Percentiles rank a stretch among this genome's conserved stretches.
These are phyloP conservation scores for Linanthus parryae DNA, from an alignment of 148 eudicot genomes.

Conservation along the genomic window DNA sequence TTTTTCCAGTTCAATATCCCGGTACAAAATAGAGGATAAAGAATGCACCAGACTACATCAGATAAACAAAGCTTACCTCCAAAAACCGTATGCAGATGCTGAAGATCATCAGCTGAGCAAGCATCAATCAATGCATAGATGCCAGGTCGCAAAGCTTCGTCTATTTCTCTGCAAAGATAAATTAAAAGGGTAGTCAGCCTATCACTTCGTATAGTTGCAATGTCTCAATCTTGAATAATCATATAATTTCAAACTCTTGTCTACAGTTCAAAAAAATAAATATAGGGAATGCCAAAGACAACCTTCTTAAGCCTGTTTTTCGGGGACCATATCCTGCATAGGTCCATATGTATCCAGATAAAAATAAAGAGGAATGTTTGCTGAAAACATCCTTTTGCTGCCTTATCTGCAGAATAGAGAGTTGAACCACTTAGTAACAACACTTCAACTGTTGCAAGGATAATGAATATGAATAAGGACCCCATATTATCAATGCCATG, in stretches of 20 bases:
- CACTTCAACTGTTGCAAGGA: no score
- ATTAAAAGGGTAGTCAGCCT: background rate
- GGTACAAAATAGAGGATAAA: background rate
- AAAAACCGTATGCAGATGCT: slow-evolving; percentile 73
- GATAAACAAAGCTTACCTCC: slow-evolving; percentile 48
- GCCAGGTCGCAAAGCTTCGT: slow-evolving; percentile 87
- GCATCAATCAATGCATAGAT: slow-evolving; percentile 80
- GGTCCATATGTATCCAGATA: slow-evolving; percentile 62
- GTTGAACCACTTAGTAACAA: background rate
- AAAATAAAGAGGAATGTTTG: slow-evolving; percentile 48
- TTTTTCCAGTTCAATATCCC: no score
- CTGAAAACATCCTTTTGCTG: slow-evolving; percentile 79
- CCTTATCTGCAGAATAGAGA: slow-evolving; percentile 48
- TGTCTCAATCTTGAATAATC: background rate
- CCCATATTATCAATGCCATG: no score
- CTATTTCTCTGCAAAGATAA: slow-evolving; percentile 59
- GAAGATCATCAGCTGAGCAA: slow-evolving; percentile 85
- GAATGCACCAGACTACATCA: background rate
- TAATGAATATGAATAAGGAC: no score
- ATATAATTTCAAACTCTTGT: no score
- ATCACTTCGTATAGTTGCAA: background rate
- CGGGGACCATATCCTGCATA: slow-evolving; percentile 73
- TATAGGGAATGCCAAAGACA: slow-evolving; percentile 9
- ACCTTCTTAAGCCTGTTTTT: slow-evolving; percentile 67
- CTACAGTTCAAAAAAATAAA: background rate